Evolutionary conservation across 371 early-diverging fungal genomes (phyloP), one percentile per base, ranked within the genome.

Genomic region (Mucor velutinosus): DNA sequence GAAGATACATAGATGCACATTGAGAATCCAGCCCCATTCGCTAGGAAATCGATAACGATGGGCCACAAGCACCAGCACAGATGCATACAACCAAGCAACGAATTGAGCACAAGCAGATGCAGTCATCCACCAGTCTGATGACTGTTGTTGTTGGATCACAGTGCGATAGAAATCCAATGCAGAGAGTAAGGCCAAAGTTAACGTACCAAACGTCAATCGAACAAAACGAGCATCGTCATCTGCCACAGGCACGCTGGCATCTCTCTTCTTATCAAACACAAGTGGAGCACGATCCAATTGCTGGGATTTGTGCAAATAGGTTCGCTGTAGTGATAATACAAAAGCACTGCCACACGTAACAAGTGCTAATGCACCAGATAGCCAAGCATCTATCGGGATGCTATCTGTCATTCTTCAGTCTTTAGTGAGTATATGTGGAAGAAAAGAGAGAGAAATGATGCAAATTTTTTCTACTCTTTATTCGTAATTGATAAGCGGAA

Each of bases 1-100:
- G 33, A 79, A 63, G 12, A 76, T 58, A 51, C 64, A 74, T 2
- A 83, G 57, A 51, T 83, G 83, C n/a, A 74, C 70, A 53, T 83
- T 80, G 19, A 77, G 37, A 10, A 67, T 70, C 78, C 78, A 77
- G 15, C 75, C 78, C 78, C 73, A 72, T 14, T 66, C 32, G 21
- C 65, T 72, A 11, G 78, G 78, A n/a, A 77, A 45, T 0, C 32
- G 39, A 21, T 77, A 41, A 23, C 70, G 60, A 17, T 56, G 66
- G 19, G 73, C 70, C 8, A 77, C 68, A 15, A 77, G 47, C 1
- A 67, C 65, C 32, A 77, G 61, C 4, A 72, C 70, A 17, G 55
- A 41, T 21, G 68, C 61, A 67, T 77, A 77, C 0, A 75, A 15
- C 75, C 78, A 77, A 30, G 73, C 43, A 29, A 73, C 27, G 12